A percentile compares a stretch with the other conserved stretches of the same genome.
Evolutionary conservation across 2,329 filamentous ascomycete species (phyloP).

Genomic region (Triangularia verruculosa): DNA sequence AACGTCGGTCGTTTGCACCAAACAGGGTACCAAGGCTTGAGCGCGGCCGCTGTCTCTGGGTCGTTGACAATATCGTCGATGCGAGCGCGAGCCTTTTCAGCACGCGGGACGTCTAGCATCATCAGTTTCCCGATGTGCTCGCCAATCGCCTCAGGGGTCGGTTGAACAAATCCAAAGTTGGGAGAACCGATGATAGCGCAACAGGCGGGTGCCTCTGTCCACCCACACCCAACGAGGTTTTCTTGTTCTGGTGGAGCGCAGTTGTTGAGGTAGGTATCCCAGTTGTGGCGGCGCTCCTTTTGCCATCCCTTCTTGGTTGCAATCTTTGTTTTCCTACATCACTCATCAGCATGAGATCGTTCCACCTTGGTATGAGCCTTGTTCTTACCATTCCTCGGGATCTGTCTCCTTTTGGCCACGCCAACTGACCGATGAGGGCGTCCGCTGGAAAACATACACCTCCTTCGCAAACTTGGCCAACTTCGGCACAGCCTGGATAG

Average conservation of each 20-base stretch:
- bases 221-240: conserved; percentile 50
- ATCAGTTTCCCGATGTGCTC: conserved; percentile 38
- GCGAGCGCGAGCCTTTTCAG: conserved; percentile 45
- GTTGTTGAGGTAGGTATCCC: conserved; percentile 38
- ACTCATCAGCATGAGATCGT: conserved; percentile 11
- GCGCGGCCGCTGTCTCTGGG: conserved; percentile 45
- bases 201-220: conserved; percentile 42
- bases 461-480: conserved; percentile 48
- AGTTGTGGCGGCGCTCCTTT: conserved; percentile 43
- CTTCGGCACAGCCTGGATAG: conserved; percentile 44
- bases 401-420: conserved; percentile 42
- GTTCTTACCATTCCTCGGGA: conserved; percentile 36
- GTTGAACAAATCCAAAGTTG: conserved; percentile 26
- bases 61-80: conserved; percentile 53
- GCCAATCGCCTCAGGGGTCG: conserved; percentile 36
- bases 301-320: conserved; percentile 46
- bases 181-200: conserved; percentile 38
- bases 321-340: conserved; percentile 27
- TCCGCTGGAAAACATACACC: conserved; percentile 56
- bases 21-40: conserved; percentile 58
- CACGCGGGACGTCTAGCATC: conserved; percentile 40
- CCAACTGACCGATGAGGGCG: conserved; percentile 42
- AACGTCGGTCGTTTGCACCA: conserved; percentile 65
- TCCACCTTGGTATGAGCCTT: neutral
- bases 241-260: conserved; percentile 32